Conservation (phyloP, 495 filamentous ascomycete genomes). For the Penicillium argentinense region DNA sequence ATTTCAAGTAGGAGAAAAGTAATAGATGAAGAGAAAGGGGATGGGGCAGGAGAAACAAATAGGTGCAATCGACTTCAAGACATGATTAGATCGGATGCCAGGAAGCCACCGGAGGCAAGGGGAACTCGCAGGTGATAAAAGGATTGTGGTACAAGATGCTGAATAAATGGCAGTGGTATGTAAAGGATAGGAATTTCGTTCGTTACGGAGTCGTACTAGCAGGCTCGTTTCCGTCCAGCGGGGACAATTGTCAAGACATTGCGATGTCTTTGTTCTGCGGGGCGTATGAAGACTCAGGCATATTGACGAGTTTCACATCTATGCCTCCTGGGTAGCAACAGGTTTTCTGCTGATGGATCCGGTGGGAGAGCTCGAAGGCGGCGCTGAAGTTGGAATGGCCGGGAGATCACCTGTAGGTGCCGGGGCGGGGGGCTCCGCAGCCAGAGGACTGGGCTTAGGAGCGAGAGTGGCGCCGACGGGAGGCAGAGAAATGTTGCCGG, state of each 20-base stretch:
- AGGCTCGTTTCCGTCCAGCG: slow-evolving; percentile 26
- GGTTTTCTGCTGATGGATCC: slow-evolving; percentile 34
- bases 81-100: neutral
- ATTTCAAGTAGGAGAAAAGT: neutral
- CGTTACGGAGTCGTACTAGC: slow-evolving; percentile 23
- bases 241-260: slow-evolving; percentile 13
- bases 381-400: slow-evolving; percentile 22
- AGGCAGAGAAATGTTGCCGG: slow-evolving; percentile 42
- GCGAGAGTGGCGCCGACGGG: slow-evolving; percentile 46
- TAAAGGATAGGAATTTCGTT: slow-evolving; percentile 13
- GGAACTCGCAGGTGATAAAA: neutral
- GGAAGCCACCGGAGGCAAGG: neutral
- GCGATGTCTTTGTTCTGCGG: slow-evolving; percentile 9
- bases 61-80: neutral
- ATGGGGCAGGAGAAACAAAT: neutral
- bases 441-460: slow-evolving; percentile 58
- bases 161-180: neutral
- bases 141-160: neutral
- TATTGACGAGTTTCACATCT: slow-evolving; percentile 7
- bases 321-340: slow-evolving; percentile 11
- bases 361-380: neutral
- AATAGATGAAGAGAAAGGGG: slow-evolving; percentile 2
- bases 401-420: slow-evolving; percentile 35
- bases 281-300: too few relatives aligned
- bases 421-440: slow-evolving; percentile 36